phyloP scores from a whole-genome alignment of 176 grass and related monocot species.

The Carex myosuroides region DNA sequence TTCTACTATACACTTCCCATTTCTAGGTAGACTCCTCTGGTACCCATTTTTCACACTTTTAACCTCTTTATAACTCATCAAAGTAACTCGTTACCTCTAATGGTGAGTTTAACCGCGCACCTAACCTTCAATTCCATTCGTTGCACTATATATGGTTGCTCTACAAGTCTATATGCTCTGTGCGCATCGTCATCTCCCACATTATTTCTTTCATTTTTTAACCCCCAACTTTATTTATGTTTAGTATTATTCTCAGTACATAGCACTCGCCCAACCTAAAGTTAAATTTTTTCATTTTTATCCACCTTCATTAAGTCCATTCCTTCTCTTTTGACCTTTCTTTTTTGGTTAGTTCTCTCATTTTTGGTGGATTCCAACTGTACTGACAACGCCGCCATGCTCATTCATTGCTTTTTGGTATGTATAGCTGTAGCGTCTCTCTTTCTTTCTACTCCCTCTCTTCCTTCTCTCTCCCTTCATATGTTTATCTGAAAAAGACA shows the following conservation, averaged over 20 bases:
- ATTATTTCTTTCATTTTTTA: neutral
- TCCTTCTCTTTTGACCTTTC: neutral
- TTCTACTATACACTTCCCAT: neutral
- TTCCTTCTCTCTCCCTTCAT: neutral
- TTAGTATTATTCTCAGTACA: neutral
- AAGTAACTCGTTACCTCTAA: neutral
- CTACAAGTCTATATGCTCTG: neutral
- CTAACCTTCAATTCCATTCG: neutral
- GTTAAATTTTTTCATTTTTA: neutral
- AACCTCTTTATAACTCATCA: neutral
- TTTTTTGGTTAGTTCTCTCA: neutral
- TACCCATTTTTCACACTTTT: neutral
- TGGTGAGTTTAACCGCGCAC: conserved; percentile 2
- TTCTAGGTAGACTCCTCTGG: neutral
- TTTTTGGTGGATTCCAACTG: conserved; percentile 31
- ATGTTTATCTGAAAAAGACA: conserved; percentile 12
- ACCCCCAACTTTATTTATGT: neutral
- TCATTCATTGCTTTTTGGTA: conserved; percentile 27
- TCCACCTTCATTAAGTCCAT: neutral
- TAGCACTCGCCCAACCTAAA: neutral
- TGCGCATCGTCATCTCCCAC: neutral
- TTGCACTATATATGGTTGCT: neutral
- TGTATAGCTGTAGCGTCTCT: conserved; percentile 15
- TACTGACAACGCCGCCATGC: conserved; percentile 9
- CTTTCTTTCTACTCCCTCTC: neutral